phyloP scores from a whole-genome alignment of 2,329 filamentous ascomycete genomes.

The Ophiostoma piceae region DNA sequence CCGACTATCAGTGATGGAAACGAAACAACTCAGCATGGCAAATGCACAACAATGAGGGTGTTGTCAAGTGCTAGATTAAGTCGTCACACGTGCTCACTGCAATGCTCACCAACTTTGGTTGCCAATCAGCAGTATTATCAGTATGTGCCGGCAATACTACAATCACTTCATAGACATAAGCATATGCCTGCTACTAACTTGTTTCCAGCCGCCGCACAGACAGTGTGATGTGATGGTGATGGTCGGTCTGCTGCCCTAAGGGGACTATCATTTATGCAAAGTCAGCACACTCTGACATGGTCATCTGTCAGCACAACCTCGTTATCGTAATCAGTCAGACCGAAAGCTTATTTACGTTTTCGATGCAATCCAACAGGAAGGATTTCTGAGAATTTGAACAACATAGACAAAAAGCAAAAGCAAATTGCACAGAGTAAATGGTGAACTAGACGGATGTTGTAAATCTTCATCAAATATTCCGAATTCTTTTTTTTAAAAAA shows the following conservation, averaged over 20 bases:
- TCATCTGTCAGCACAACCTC: not conserved
- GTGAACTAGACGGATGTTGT: no score
- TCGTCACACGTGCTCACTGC: not conserved
- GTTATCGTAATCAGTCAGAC: no score
- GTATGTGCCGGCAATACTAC: not conserved
- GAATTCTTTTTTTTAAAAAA: no score
- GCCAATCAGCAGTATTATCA: no score
- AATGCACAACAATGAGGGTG: not conserved
- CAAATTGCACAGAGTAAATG: no score
- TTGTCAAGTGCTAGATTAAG: not conserved
- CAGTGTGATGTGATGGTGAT: not conserved
- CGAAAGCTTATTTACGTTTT: no score
- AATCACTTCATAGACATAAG: no score
- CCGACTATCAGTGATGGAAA: not conserved
- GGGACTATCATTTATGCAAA: not conserved
- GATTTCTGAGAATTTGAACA: no score
- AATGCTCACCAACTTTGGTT: not conserved
- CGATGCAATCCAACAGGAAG: no score
- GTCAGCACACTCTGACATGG: not conserved
- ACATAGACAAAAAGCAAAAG: no score
- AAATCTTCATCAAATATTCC: no score
- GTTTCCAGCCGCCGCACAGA: not conserved
- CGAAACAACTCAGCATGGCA: not conserved
- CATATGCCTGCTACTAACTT: not conserved
- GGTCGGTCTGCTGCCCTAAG: not conserved